Base-by-base conservation (phyloP, 2,329 filamentous ascomycete species). In the Ceratocystis albifundus region DNA sequence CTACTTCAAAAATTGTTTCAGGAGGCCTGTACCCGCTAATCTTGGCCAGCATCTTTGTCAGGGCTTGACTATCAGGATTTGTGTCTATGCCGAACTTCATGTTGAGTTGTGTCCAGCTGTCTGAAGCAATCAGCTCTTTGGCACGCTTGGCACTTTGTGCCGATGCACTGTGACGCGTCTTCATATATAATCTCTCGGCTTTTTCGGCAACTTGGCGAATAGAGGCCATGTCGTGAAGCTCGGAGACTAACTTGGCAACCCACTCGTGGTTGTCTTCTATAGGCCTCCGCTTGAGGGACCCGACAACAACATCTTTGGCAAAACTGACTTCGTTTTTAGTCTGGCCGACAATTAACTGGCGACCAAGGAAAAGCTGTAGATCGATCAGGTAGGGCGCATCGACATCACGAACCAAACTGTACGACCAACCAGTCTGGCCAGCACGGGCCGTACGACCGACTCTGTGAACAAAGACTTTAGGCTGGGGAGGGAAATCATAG, bases 1-100 rank as follows among this genome's bases (percentile, higher is more conserved):
- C 88, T 69, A 96, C 87, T 75, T 99, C 94, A 71, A 99, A 99
- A n/a, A 99, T 90, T 0, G 93, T 97, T 76, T 99, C 94, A 55
- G 87, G 81, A 0, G 95, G 94, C 71, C 90, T 85, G 77, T 94
- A 99, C 1, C 88, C 88, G 71, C 90, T 92, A 67, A 99, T 90
- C 67, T 87, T 84, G 41, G 90, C 90, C 36, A 99, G 79, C 89
- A 99, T 96, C 63, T 88, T 86, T 62, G 91, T 85, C 41, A 92
- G 84, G 62, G 89, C 86, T 68, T 85, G 82, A 72, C 93, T 89
- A 32, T 82, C 76, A 44, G 83, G 78, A 66, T 84, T 81, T 0
- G 82, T 82, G 64, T 88, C 83, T 65, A 88, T 80, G 45, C 87
- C 86, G 73, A 97, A 97, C 0, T 99, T 78, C 4, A 88, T 82